Percentiles rank a stretch among this genome's conserved stretches.
phyloP scores from a whole-genome alignment of 768 basidiomycete genomes.

The Asterophora parasitica region DNA sequence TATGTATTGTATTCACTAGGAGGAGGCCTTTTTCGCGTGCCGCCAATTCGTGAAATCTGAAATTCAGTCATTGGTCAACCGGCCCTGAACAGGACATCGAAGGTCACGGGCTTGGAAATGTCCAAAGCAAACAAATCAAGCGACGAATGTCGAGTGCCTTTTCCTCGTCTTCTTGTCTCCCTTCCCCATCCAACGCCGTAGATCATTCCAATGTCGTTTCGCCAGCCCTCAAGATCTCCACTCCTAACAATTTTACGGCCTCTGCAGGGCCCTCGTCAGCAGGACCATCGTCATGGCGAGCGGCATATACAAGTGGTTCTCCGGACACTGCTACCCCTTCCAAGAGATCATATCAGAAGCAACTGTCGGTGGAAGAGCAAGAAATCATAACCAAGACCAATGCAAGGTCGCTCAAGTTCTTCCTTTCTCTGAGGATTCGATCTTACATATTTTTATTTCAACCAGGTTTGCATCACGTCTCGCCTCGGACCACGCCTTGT shows the following conservation, averaged over 20 bases:
- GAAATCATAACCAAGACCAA: conserved; percentile 41
- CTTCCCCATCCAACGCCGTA: conserved; percentile 19
- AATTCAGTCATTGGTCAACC: conserved; percentile 14
- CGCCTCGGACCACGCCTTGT: conserved; percentile 56
- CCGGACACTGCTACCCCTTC: conserved; percentile 8
- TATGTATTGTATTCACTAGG: no score
- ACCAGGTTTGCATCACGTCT: conserved; percentile 51
- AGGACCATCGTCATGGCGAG: conserved; percentile 26
- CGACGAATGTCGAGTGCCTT: conserved; percentile 39
- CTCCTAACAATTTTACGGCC: conserved; percentile 20
- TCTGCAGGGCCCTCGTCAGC: conserved; percentile 22
- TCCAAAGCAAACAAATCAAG: conserved; percentile 37
- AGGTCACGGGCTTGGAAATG: conserved; percentile 34
- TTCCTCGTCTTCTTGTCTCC: conserved; percentile 30
- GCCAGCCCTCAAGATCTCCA: conserved; percentile 16
- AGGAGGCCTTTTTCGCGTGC: no score
- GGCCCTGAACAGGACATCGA: conserved; percentile 32
- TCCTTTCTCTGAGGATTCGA: neutral
- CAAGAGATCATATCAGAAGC: conserved; percentile 26
- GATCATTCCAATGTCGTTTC: conserved; percentile 16
- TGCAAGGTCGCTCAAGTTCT: conserved; percentile 34
- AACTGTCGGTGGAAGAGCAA: conserved; percentile 47
- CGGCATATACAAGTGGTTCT: conserved; percentile 13
- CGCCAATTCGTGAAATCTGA: no score
- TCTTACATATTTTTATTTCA: conserved; percentile 1